phyloP scores from a whole-genome alignment of 2,329 filamentous ascomycete species.

The Phyllosticta capitalensis region DNA sequence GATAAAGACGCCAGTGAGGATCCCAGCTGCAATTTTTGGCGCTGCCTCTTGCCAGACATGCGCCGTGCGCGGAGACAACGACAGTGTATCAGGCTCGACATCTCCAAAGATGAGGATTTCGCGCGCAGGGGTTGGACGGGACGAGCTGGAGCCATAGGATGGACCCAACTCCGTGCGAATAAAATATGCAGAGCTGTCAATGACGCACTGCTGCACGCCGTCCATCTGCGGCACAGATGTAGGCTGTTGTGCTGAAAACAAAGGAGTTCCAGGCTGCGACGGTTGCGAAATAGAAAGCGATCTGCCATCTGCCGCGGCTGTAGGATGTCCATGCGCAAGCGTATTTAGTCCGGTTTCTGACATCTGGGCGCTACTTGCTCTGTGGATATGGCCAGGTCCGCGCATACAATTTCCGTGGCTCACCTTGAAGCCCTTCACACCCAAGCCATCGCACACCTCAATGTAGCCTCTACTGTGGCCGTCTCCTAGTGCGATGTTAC shows the following conservation, averaged over 20 bases:
- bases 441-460: slow-evolving; percentile 78
- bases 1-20: slow-evolving; percentile 76
- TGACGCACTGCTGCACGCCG: slow-evolving; percentile 48
- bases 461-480: slow-evolving; percentile 76
- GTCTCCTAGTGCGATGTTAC: slow-evolving; percentile 72
- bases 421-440: slow-evolving; percentile 78
- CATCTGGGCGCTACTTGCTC: slow-evolving; percentile 34
- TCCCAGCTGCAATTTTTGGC: slow-evolving; percentile 65
- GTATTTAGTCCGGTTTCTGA: slow-evolving; percentile 25
- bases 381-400: slow-evolving; percentile 34
- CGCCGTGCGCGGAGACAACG: slow-evolving; percentile 69
- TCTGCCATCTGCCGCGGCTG: slow-evolving; percentile 19
- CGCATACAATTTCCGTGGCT: slow-evolving; percentile 87
- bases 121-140: slow-evolving; percentile 20
- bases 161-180: slow-evolving; percentile 56
- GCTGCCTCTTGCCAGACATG: slow-evolving; percentile 82
- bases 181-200: slow-evolving; percentile 89
- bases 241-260: slow-evolving; percentile 14
- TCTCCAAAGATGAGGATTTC: slow-evolving; percentile 94
- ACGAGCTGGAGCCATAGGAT: slow-evolving; percentile 4
- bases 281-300: slow-evolving; percentile 27
- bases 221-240: slow-evolving; percentile 13
- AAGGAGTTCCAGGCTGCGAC: slow-evolving; percentile 26
- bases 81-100: slow-evolving; percentile 83
- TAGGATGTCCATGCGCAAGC: slow-evolving; percentile 15